Evolutionary conservation across 2,329 filamentous ascomycete genomes (phyloP).

Genomic region (Colletotrichum liriopes): DNA sequence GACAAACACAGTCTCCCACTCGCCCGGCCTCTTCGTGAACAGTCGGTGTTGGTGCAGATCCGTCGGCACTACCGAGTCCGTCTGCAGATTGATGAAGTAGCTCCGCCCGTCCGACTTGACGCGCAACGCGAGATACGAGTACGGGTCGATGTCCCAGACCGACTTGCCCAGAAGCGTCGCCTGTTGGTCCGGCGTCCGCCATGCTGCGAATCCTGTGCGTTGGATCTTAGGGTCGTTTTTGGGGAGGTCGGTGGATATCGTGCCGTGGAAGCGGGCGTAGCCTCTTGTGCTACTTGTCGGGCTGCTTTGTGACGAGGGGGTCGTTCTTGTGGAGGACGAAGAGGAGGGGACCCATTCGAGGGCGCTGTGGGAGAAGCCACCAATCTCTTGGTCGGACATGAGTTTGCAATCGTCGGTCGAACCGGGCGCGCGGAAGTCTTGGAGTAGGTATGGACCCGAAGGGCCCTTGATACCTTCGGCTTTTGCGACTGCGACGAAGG

Average conservation of each 20-base stretch:
- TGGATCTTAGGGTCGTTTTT: constrained; percentile 80
- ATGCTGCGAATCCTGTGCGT: constrained; percentile 90
- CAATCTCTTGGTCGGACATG: constrained; percentile 90
- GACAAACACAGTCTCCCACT: constrained; percentile 97
- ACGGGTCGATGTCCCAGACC: constrained; percentile 92
- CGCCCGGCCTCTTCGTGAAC: constrained; percentile 82
- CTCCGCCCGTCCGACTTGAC: constrained; percentile 92
- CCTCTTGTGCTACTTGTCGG: constrained; percentile 46
- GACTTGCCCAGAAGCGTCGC: constrained; percentile 88
- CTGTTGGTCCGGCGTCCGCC: constrained; percentile 84
- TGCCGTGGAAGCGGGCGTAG: constrained; percentile 88
- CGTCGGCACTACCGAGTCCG: constrained; percentile 92
- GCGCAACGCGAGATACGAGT: constrained; percentile 87
- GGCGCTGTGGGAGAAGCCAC: constrained; percentile 83
- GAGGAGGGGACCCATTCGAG: constrained; percentile 73
- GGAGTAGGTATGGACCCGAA: constrained; percentile 74
- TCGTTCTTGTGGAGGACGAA: constrained; percentile 39
- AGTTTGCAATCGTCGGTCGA: constrained; percentile 74
- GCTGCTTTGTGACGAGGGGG: constrained; percentile 38
- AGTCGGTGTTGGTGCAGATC: constrained; percentile 96
- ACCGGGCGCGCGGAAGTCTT: constrained; percentile 71
- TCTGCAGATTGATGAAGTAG: constrained; percentile 97
- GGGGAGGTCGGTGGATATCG: constrained; percentile 89
- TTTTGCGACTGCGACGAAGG: constrained; percentile 69
- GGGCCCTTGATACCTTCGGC: constrained; percentile 79